Evolutionary conservation across 129 eudicot species (phyloP), one percentile per base, ranked within the genome.

Genomic region (Pittosporum tobira): DNA sequence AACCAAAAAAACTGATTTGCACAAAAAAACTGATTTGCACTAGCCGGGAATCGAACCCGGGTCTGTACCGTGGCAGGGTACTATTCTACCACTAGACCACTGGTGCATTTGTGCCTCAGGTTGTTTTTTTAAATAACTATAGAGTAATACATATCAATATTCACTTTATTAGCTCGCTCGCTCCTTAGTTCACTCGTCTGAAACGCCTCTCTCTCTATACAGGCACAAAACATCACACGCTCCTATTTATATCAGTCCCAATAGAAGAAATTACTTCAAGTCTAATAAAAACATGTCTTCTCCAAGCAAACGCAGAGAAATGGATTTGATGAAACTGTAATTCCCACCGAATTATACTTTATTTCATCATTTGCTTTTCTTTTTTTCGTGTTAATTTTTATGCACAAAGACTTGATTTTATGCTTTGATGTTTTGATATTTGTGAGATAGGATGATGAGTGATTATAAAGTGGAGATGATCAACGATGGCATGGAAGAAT

Each of bases 51-150:
- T 29, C 59, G 59, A 29, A 54, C 59, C 91, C 86, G 96, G 96
- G 94, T 83, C 86, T 85, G 95, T 85, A 83, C 95, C 87, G 89
- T 85, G 94, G 95, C 87, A 82, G 94, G 94, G 84, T 90, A 85
- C 95, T 85, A 83, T 85, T 85, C 84, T 90, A 90, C 94, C 95
- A 90, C 95, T 85, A 85, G 97, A 80, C 97, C 95, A 90, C 87
- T 80, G 94, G 94, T 85, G 94, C 42, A n/a, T n/a, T n/a, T n/a
- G n/a, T n/a, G n/a, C n/a, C n/a, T n/a, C n/a, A n/a, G n/a, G n/a
- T n/a, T n/a, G n/a, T n/a, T n/a, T n/a, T n/a, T n/a, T n/a, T n/a
- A n/a, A n/a, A n/a, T n/a, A n/a, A n/a, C n/a, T n/a, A n/a, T n/a
- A n/a, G n/a, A n/a, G n/a, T n/a, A n/a, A n/a, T n/a, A n/a, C n/a